Evolutionary conservation across 2,329 filamentous ascomycete genomes (phyloP), one percentile per base, ranked within the genome.

Genomic region (Aspergillus pseudotamarii): DNA sequence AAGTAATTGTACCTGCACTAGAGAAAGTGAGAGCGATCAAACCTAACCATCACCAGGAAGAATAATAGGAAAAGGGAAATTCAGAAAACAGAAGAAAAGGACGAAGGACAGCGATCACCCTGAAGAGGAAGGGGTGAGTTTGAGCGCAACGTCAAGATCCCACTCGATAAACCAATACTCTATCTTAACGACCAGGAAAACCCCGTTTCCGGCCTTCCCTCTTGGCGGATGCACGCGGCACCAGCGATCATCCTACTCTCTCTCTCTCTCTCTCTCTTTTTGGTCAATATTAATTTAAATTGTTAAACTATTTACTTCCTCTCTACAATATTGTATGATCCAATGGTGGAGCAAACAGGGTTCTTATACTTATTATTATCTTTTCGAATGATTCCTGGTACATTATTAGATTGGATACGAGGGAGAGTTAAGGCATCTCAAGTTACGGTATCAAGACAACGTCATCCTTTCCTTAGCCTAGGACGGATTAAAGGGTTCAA

Each of bases 21-120:
- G n/a, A 46, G 41, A 61, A 32, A 45, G 36, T 14, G 14, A 50
- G 54, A 63, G 34, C 45, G 41, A 55, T 30, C 41, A 45, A 41
- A 38, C 34, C 36, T 14, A 36, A 38, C 38, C 16, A 41, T 6
- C 38, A 57, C 21, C 21, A 26, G 54, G 32, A 53, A n/a, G 26
- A 21, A 53, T 10, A 57, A 59, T 11, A 43, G 26, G 30, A 23
- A 21, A 48, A 56, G 46, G 32, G 23, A 51, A 26, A 38, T 34
- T 36, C 34, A 41, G 41, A 23, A 34, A 59, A 45, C 19, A 46
- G 43, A 50, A 46, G 14, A 28, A 38, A 38, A 54, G 30, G 50
- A 45, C 26, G n/a, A 60, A n/a, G n/a, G n/a, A 46, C n/a, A 58
- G 41, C 21, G 26, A 55, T 36, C 30, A 55, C 10, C 54, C 54